phyloP scores from a whole-genome alignment of 2,329 filamentous ascomycete genomes.

The Byssochlamys sp. region DNA sequence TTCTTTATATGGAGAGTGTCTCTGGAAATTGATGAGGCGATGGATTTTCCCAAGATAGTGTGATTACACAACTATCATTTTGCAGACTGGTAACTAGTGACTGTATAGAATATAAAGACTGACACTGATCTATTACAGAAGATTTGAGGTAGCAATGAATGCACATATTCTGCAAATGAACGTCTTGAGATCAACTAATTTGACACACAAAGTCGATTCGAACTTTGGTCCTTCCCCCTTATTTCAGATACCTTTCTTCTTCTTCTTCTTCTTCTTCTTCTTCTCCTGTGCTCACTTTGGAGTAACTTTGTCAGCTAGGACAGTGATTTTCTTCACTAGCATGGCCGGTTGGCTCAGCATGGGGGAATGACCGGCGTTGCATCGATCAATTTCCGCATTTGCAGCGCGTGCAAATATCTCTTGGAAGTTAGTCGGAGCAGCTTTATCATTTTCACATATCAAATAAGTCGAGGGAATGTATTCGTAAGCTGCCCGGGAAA shows the following conservation, averaged over 20 bases:
- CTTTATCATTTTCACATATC: constrained; percentile 8
- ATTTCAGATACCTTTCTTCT: not conserved
- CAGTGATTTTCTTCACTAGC: constrained; percentile 3
- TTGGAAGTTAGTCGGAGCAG: constrained; percentile 3
- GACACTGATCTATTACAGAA: no score
- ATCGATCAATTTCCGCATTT: constrained; percentile 1
- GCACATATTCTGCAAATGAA: no score
- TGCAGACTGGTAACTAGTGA: no score
- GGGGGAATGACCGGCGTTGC: constrained; percentile 1
- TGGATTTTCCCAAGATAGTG: no score
- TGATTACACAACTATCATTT: no score
- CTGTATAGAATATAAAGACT: no score
- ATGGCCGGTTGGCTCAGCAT: constrained; percentile 1
- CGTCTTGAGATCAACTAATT: no score
- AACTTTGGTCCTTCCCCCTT: not conserved
- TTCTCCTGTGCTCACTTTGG: not conserved
- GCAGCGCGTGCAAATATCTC: constrained; percentile 4
- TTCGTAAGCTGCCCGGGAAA: constrained; percentile 7
- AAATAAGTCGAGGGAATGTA: constrained; percentile 15
- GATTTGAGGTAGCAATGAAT: no score
- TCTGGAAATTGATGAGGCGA: no score
- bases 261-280: not conserved
- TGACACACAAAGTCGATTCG: not conserved
- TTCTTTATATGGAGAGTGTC: no score
- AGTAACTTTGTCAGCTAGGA: not conserved